Conservation (phyloP, 2,329 filamentous ascomycete species). For the Talaromyces sp. region DNA sequence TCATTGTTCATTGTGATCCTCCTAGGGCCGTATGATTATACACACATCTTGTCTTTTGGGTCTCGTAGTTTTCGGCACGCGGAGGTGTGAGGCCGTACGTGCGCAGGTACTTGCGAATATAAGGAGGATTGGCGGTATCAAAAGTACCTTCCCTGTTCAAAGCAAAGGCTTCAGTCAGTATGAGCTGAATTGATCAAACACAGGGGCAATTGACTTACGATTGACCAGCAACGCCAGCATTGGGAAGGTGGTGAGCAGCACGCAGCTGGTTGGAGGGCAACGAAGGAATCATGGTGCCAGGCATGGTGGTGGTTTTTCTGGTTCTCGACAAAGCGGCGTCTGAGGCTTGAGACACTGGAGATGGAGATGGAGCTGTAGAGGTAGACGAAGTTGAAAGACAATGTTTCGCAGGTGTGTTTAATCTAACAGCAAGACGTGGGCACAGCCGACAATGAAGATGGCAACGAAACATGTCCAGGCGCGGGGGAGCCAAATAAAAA, state of each 20-base stretch:
- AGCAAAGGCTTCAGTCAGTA: background rate
- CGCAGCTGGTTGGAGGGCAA: constrained; percentile 6
- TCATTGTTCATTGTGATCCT: background rate
- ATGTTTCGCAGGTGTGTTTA: background rate
- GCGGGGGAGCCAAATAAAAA: background rate
- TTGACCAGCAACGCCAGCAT: constrained; percentile 5
- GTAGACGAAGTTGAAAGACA: constrained; percentile 7
- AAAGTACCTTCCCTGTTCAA: constrained; percentile 37
- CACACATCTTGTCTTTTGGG: constrained; percentile 43
- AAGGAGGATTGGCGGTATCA: constrained; percentile 44
- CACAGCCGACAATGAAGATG: constrained; percentile 8
- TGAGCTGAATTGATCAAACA: background rate
- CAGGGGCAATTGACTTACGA: constrained; percentile 1
- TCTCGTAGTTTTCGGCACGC: constrained; percentile 43
- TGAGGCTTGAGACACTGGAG: constrained; percentile 10
- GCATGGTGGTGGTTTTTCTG: constrained; percentile 2
- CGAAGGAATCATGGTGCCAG: background rate
- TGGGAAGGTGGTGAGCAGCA: constrained; percentile 7
- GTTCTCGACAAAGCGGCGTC: constrained; percentile 2
- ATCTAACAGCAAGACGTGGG: background rate
- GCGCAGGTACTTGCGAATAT: constrained; percentile 47
- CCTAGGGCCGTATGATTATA: background rate
- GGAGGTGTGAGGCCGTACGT: constrained; percentile 47
- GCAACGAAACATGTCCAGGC: constrained; percentile 8
- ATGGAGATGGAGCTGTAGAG: constrained; percentile 6